phyloP scores from a whole-genome alignment of 352 stramenopile species.

The Phytophthora melonis region DNA sequence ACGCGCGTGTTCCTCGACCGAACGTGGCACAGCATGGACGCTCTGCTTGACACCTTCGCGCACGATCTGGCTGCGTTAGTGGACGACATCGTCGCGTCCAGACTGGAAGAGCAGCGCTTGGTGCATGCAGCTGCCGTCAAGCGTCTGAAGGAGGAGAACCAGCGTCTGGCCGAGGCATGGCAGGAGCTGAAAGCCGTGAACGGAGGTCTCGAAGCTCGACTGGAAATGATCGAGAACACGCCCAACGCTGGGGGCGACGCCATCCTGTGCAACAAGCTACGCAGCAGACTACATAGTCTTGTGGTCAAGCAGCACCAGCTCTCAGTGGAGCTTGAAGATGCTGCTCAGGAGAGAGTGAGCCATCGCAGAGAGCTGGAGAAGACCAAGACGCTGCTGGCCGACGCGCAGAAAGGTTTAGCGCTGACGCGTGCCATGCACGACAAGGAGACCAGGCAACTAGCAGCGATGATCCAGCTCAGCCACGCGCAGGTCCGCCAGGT shows the following conservation, averaged over 20 bases:
- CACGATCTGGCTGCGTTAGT: constrained; percentile 39
- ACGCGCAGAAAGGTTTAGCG: constrained; percentile 44
- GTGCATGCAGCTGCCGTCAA: constrained; percentile 32
- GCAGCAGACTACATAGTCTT: constrained; percentile 40
- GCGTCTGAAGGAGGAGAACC: constrained; percentile 48
- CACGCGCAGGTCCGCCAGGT: constrained; percentile 53
- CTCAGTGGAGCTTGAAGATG: constrained; percentile 26
- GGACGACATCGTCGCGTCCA: constrained; percentile 42
- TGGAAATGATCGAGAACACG: constrained; percentile 51
- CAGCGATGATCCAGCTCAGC: constrained; percentile 50
- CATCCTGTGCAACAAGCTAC: constrained; percentile 64
- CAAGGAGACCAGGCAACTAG: constrained; percentile 73
- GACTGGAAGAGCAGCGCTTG: constrained; percentile 50
- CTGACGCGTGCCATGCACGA: constrained; percentile 76
- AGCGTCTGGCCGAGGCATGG: constrained; percentile 28
- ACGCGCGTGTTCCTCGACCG: constrained; percentile 35
- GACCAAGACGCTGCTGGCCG: constrained; percentile 45
- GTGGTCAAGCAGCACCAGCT: constrained; percentile 33
- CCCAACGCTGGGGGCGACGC: constrained; percentile 53
- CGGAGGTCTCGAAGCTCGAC: constrained; percentile 29
- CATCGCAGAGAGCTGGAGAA: constrained; percentile 48
- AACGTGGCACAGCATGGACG: constrained; percentile 25
- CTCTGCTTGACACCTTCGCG: constrained; percentile 46
- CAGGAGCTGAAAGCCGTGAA: constrained; percentile 36
- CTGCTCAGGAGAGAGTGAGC: constrained; percentile 45